A percentile compares a stretch with the other conserved stretches of the same genome.
Conservation (phyloP, 2,329 filamentous ascomycete species). For the Penicillium paneum region DNA sequence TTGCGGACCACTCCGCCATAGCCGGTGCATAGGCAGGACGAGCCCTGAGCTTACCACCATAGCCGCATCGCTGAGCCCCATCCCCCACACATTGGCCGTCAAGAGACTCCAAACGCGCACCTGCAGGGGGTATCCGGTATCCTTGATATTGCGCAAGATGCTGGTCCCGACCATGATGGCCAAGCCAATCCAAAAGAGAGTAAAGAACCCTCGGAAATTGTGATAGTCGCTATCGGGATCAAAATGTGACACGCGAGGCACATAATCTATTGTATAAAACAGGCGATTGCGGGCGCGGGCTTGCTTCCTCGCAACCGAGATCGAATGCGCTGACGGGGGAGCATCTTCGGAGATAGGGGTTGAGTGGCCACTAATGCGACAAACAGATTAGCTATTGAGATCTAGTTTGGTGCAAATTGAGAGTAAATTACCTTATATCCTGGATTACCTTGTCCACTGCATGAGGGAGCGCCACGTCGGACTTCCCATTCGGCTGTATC, state of each 20-base stretch:
- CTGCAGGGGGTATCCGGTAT: slow-evolving; percentile 82
- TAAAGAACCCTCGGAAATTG: slow-evolving; percentile 96
- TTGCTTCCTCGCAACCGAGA: slow-evolving; percentile 80
- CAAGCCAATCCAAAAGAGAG: slow-evolving; percentile 94
- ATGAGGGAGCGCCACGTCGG: slow-evolving; percentile 24
- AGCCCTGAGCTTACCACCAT: slow-evolving; percentile 78
- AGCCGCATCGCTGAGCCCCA: slow-evolving; percentile 75
- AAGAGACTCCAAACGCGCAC: slow-evolving; percentile 86
- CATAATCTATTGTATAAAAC: slow-evolving; percentile 91
- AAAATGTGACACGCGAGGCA: slow-evolving; percentile 88
- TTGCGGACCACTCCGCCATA: slow-evolving; percentile 58
- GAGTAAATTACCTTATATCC: slow-evolving; percentile 35
- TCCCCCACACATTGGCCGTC: slow-evolving; percentile 81
- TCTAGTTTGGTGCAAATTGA: not conserved
- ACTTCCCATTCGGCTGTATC: slow-evolving; percentile 21
- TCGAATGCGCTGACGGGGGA: slow-evolving; percentile 82
- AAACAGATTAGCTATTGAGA: slow-evolving; percentile 4
- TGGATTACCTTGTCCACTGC: slow-evolving; percentile 30
- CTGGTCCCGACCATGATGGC: slow-evolving; percentile 96
- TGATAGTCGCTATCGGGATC: slow-evolving; percentile 87
- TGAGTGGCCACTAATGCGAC: slow-evolving; percentile 66
- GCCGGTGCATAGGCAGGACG: slow-evolving; percentile 68
- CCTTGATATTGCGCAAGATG: slow-evolving; percentile 89
- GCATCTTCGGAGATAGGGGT: slow-evolving; percentile 86
- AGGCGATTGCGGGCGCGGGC: slow-evolving; percentile 76